Evolutionary conservation across 495 filamentous ascomycete species (phyloP), one percentile per base, ranked within the genome.

Genomic region (Trichoderma asperelloides): DNA sequence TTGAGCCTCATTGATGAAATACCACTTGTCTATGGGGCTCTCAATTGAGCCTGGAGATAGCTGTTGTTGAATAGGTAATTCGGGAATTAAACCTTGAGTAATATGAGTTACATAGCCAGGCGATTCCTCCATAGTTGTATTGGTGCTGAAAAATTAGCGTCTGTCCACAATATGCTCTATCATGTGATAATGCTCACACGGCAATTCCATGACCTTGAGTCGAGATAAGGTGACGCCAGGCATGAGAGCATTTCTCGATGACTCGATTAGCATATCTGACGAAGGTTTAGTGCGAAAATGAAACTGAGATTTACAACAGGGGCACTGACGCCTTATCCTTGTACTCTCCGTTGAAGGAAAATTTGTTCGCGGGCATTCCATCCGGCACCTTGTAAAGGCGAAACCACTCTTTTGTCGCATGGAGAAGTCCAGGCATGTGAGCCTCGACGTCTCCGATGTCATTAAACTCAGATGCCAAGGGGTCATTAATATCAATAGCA

Each of bases 311-410:
- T 65, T 28, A 18, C 37, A 55, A 49, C 4, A 57, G 25, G 47
- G 16, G 62, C 63, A 78, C 82, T 69, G 70, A 92, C 91, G 92
- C 92, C 86, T 93, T 96, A 87, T 98, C 98, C 88, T 98, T 98
- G 90, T 95, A 98, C 85, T 98, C 95, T 80, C 96, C 95, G 65
- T 92, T 96, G 87, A 98, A 98, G 72, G 95, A 96, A 75, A 98
- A 98, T 83, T 98, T 94, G 87, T 98, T 98, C 88, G 98, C 95
- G 73, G 93, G 93, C 92, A 98, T 98, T 84, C 95, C 95, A 76
- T 98, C 95, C 74, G 95, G 96, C 81, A 98, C 98, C 86, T 98
- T 98, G 88, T 98, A 98, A 86, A 98, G 98, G 79, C 96, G 91
- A 91, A 98, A 98, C 95, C 95, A 98, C 86, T 98, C 96, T 77